These are phyloP conservation scores for Carex kokanica DNA, from an alignment of 176 grass and related monocot genomes.

Conservation along the genomic window DNA sequence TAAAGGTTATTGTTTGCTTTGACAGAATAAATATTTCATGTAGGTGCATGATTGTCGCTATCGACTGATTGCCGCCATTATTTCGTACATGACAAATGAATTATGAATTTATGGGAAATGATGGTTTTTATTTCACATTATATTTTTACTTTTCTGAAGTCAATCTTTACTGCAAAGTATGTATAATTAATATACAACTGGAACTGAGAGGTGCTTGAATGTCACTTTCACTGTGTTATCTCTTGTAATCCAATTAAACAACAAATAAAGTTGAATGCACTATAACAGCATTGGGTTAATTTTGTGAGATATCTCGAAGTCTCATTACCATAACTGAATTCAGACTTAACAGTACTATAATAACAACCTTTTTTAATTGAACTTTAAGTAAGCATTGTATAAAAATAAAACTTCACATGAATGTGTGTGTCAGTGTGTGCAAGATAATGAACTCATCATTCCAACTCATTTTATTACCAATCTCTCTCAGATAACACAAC, in stretches of 20 bases:
- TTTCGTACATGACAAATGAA: constrained; percentile 17
- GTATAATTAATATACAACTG: constrained; percentile 15
- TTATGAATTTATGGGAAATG: neutral
- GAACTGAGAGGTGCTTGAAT: neutral
- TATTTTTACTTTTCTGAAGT: constrained; percentile 19
- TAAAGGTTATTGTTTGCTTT: constrained; percentile 10
- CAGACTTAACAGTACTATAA: neutral
- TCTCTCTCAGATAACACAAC: neutral
- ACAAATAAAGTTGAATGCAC: neutral
- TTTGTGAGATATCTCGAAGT: neutral
- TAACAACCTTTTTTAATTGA: neutral
- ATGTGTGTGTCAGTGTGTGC: neutral
- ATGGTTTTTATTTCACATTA: constrained; percentile 8
- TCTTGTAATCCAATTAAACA: constrained; percentile 1
- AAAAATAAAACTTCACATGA: neutral
- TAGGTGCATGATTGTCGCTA: constrained; percentile 8
- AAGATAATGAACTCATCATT: neutral
- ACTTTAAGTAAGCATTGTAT: neutral
- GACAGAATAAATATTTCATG: constrained; percentile 5
- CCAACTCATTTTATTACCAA: neutral
- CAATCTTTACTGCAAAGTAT: constrained; percentile 30
- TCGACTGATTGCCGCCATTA: constrained; percentile 24
- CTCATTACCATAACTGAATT: neutral
- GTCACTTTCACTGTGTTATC: constrained; percentile 3
- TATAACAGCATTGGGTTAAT: neutral